Evolutionary conservation across 139 green algal genomes (phyloP), one percentile per base, ranked within the genome.

Genomic region (Haematococcus sp.): DNA sequence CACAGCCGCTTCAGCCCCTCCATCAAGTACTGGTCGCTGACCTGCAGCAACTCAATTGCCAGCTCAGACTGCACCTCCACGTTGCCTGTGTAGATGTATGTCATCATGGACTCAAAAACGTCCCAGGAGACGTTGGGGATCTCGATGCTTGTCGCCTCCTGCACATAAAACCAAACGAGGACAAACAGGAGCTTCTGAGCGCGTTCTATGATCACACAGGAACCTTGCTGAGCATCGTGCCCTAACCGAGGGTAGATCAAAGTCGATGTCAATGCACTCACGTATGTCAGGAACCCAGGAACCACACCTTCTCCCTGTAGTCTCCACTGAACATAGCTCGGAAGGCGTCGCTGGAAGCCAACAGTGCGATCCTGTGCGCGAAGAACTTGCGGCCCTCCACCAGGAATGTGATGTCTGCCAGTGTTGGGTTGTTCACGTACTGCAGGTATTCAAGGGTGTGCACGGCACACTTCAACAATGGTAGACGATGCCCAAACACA

Each of bases 11-110:
- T 98, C 9, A 98, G 86, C 2, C 83, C 86, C 44, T 98, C 95
- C 59, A 98, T 84, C 83, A 98, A 89, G 84, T 98, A 98, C 84
- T 98, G 92, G 83, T 98, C 93, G 1, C 89, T 83, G 30, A 76
- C 76, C 81, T 79, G 75, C 77, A 90, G 78, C 74, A 95, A 81
- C 60, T 88, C 82, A 30, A 84, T 73, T 2, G 83, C 80, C 15
- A 86, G 73, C 28, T 88, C 80, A 22, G 52, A 60, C 31, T 79
- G 52, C 51, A 89, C 80, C 31, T 88, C 78, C 31, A 84, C 75
- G 59, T 80, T 79, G 71, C 91, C 90, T 15, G 94, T 98, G 88
- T 98, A 98, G 58, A 97, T 92, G 84, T 93, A 97, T 11, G 49
- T 70, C 90, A 97, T 97, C 90, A 96, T 96, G 70, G 84, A 79